Evolutionary conservation across 768 basidiomycete genomes (phyloP).

Genomic region (Tephrocybe rancida): DNA sequence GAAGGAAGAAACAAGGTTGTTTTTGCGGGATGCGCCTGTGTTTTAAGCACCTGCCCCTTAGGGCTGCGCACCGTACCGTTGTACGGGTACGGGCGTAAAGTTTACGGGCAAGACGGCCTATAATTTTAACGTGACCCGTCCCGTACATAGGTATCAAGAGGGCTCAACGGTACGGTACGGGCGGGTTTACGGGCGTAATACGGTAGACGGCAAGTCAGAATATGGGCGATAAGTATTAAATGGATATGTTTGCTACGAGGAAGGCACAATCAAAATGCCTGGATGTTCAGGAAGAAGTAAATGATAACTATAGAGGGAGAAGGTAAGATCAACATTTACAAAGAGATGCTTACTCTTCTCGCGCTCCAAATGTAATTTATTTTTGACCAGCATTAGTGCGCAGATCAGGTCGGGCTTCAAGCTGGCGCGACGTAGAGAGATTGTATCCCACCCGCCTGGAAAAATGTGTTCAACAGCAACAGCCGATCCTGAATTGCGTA

Average conservation of each 20-base stretch:
- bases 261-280: too few species aligned
- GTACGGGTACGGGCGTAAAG: not conserved
- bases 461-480: constrained; percentile 23
- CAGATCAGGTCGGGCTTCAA: constrained; percentile 12
- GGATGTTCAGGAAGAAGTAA: too few species aligned
- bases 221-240: too few species aligned
- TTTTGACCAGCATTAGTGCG: not conserved
- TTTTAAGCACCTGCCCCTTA: constrained; percentile 68
- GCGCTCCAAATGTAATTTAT: not conserved
- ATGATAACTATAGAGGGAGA: too few species aligned
- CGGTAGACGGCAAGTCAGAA: too few species aligned
- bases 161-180: not conserved
- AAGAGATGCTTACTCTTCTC: not conserved
- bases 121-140: too few species aligned
- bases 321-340: not conserved
- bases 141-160: not conserved
- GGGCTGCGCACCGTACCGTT: not conserved
- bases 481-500: constrained; percentile 18
- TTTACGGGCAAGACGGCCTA: not conserved
- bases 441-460: constrained; percentile 23
- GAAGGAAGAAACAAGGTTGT: constrained; percentile 81
- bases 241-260: too few species aligned
- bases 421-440: constrained; percentile 19
- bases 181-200: not conserved
- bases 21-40: constrained; percentile 87